A percentile compares a stretch with the other conserved stretches of the same genome.
phyloP scores from a whole-genome alignment of 495 filamentous ascomycete genomes.

The Xeromyces bisporus region DNA sequence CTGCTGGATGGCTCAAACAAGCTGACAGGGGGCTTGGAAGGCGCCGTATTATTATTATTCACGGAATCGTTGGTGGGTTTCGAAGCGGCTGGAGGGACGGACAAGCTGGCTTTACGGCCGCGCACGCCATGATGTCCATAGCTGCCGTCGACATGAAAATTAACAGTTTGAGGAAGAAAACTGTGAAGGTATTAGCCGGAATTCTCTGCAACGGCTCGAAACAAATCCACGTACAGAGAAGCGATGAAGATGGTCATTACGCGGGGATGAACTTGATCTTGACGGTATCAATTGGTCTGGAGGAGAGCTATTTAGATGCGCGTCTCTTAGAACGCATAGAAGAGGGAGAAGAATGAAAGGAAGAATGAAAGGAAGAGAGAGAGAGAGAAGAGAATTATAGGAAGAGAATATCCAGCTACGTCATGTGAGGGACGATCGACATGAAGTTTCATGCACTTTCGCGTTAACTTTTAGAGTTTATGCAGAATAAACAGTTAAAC shows the following conservation, averaged over 20 bases:
- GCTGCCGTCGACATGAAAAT: slow-evolving; percentile 38
- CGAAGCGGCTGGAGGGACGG: slow-evolving; percentile 9
- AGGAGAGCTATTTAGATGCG: too few relatives aligned
- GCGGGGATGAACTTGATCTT: too few relatives aligned
- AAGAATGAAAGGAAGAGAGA: too few relatives aligned
- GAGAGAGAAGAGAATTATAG: slow-evolving; percentile 14
- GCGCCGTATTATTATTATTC: slow-evolving; percentile 29
- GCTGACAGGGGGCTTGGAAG: slow-evolving; percentile 19
- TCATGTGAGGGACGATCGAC: slow-evolving; percentile 24
- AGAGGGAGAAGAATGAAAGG: slow-evolving; percentile 3
- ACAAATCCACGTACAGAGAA: slow-evolving; percentile 48
- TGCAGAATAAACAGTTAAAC: too few relatives aligned
- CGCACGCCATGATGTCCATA: slow-evolving; percentile 9
- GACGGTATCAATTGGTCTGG: too few relatives aligned
- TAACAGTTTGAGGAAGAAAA: slow-evolving; percentile 78
- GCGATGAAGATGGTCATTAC: slow-evolving; percentile 67
- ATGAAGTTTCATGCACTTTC: too few relatives aligned
- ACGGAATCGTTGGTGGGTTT: slow-evolving; percentile 14
- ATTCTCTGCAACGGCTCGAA: slow-evolving; percentile 2
- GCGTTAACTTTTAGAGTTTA: too few relatives aligned
- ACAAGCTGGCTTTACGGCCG: slow-evolving; percentile 12
- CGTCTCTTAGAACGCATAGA: too few relatives aligned
- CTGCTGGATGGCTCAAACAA: slow-evolving; percentile 23
- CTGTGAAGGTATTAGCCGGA: slow-evolving; percentile 24
- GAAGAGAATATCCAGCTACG: slow-evolving; percentile 25